Evolutionary conservation across 768 basidiomycete genomes (phyloP).

Genomic region (Pulveroboletus sp.): DNA sequence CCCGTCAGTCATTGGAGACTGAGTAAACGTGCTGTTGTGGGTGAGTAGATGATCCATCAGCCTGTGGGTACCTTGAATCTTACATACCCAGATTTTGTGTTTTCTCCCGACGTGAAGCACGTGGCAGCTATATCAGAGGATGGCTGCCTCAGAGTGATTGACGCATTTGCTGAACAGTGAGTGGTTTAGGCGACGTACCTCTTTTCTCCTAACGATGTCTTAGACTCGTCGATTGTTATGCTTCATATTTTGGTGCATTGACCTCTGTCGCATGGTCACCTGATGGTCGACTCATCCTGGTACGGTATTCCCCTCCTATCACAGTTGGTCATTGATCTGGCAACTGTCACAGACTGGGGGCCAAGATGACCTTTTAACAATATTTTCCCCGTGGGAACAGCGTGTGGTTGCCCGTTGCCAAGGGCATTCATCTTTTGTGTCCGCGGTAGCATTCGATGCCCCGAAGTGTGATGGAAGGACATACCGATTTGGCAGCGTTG

Average conservation of each 20-base stretch:
- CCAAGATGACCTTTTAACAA: conserved; percentile 93
- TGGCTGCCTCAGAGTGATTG: conserved; percentile 85
- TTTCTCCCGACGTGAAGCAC: conserved; percentile 89
- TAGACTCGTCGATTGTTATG: conserved; percentile 90
- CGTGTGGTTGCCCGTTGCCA: conserved; percentile 94
- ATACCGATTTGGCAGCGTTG: conserved; percentile 93
- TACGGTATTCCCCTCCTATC: conserved; percentile 24
- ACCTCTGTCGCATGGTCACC: conserved; percentile 94
- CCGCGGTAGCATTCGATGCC: conserved; percentile 87
- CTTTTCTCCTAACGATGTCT: background rate
- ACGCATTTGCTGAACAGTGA: conserved; percentile 82
- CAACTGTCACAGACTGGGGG: conserved; percentile 70
- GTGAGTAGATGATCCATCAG: conserved; percentile 37
- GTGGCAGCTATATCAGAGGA: conserved; percentile 92
- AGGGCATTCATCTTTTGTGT: conserved; percentile 94
- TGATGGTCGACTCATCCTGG: conserved; percentile 89
- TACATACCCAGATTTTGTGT: conserved; percentile 66
- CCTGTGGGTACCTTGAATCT: conserved; percentile 1
- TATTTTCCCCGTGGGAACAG: conserved; percentile 93
- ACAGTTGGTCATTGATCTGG: background rate
- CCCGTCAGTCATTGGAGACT: conserved; percentile 90
- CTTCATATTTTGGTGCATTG: conserved; percentile 91
- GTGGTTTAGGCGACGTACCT: conserved; percentile 21
- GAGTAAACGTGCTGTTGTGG: conserved; percentile 65
- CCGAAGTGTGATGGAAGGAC: conserved; percentile 82